These are phyloP conservation scores for Fusarium armeniacum DNA, from an alignment of 2,329 filamentous ascomycete genomes.

Conservation along the genomic window DNA sequence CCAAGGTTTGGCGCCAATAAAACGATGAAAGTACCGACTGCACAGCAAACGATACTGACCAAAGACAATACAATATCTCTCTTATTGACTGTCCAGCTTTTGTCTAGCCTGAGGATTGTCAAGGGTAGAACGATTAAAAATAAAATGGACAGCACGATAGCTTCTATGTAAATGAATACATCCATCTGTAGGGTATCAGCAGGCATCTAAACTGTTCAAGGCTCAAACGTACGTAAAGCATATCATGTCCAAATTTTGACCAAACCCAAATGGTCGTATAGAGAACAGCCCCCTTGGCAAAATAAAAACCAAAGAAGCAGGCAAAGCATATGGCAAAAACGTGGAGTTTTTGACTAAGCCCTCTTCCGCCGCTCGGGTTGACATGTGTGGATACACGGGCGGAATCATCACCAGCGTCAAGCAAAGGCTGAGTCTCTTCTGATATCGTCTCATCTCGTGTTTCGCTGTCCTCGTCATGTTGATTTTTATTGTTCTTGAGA, in stretches of 20 bases:
- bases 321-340: background rate
- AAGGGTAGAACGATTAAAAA: conserved; percentile 6
- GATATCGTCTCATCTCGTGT: background rate
- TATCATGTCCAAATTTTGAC: background rate
- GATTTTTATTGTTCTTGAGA: background rate
- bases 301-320: conserved; percentile 13
- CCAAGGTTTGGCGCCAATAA: conserved; percentile 5
- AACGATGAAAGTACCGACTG: background rate
- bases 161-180: conserved; percentile 2
- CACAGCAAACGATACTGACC: background rate
- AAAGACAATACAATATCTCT: conserved; percentile 13
- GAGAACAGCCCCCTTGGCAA: background rate
- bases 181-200: conserved; percentile 1
- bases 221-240: background rate
- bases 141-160: background rate
- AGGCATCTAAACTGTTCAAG: accelerated
- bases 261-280: conserved; percentile 15
- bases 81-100: background rate
- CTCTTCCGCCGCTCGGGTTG: no score
- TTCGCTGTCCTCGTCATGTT: no score
- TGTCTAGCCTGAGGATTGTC: conserved; percentile 1
- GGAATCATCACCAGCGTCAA: background rate
- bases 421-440: background rate
- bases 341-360: background rate
- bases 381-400: background rate